These are phyloP conservation scores for Penicillium mononematosum DNA, from an alignment of 495 filamentous ascomycete genomes.

Conservation along the genomic window DNA sequence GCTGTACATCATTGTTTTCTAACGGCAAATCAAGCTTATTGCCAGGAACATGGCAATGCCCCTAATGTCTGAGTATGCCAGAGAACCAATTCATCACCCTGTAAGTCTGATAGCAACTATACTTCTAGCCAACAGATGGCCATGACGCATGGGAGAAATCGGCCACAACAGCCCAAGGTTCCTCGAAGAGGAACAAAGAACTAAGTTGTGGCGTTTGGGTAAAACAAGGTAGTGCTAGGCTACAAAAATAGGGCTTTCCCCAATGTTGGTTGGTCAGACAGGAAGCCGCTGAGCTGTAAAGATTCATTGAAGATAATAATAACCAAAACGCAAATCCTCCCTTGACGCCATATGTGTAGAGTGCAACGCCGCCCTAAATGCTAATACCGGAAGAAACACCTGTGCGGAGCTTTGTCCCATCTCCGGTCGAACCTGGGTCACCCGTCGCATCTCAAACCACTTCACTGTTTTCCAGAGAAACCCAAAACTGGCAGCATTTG, in stretches of 20 bases:
- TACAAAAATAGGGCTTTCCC: not conserved
- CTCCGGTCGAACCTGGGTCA: not conserved
- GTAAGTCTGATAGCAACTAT: not conserved
- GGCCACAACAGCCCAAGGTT: not conserved
- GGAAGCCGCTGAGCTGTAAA: constrained; percentile 3
- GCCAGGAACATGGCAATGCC: not conserved
- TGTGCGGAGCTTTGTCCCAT: not conserved
- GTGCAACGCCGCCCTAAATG: constrained; percentile 21
- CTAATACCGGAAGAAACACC: constrained; percentile 12
- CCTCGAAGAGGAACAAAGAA: not conserved
- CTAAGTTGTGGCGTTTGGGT: not conserved
- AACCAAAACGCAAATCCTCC: constrained; percentile 13
- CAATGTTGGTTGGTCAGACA: not conserved
- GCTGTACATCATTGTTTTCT: not conserved
- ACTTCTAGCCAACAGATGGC: not conserved
- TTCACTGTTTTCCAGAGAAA: not conserved
- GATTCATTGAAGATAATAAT: constrained; percentile 1
- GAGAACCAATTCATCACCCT: not conserved
- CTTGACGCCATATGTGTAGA: constrained; percentile 18
- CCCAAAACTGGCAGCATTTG: not conserved
- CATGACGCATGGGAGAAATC: not conserved
- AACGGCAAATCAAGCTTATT: not conserved
- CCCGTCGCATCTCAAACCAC: not conserved
- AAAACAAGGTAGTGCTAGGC: not conserved
- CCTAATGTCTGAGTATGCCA: not conserved